These are phyloP conservation scores for Trametes meyenii DNA, from an alignment of 768 basidiomycete genomes.

Conservation along the genomic window DNA sequence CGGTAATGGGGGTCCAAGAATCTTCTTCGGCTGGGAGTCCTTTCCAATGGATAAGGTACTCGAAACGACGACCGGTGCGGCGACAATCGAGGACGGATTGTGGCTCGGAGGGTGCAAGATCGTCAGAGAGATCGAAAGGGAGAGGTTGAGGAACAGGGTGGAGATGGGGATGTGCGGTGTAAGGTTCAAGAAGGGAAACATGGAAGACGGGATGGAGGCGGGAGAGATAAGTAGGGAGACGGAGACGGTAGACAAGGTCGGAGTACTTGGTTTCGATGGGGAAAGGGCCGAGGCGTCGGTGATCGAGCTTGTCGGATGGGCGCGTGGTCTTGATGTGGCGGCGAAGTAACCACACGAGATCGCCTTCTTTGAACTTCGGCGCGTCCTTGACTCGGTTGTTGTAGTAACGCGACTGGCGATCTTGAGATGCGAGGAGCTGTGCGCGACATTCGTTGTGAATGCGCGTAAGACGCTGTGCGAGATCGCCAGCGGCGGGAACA, in stretches of 20 bases:
- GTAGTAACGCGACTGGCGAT: constrained; percentile 34
- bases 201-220: constrained; percentile 8
- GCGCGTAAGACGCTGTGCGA: constrained; percentile 33
- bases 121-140: not conserved
- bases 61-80: constrained; percentile 5
- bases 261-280: constrained; percentile 4
- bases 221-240: constrained; percentile 5
- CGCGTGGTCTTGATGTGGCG: constrained; percentile 45
- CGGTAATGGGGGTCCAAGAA: constrained; percentile 11
- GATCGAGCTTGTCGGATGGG: constrained; percentile 42
- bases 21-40: constrained; percentile 8
- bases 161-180: not conserved
- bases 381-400: constrained; percentile 31
- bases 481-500: constrained; percentile 37
- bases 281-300: constrained; percentile 6
- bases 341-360: constrained; percentile 42
- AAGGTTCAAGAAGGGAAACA: constrained; percentile 2
- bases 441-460: constrained; percentile 41
- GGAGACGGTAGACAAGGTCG: constrained; percentile 5
- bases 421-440: constrained; percentile 37
- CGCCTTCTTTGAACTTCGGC: constrained; percentile 36
- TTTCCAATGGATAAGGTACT: constrained; percentile 9
- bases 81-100: constrained; percentile 8
- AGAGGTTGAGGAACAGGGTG: not conserved
- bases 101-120: not conserved